phyloP scores from a whole-genome alignment of 2,329 filamentous ascomycete species.

The Catunica adiposa region DNA sequence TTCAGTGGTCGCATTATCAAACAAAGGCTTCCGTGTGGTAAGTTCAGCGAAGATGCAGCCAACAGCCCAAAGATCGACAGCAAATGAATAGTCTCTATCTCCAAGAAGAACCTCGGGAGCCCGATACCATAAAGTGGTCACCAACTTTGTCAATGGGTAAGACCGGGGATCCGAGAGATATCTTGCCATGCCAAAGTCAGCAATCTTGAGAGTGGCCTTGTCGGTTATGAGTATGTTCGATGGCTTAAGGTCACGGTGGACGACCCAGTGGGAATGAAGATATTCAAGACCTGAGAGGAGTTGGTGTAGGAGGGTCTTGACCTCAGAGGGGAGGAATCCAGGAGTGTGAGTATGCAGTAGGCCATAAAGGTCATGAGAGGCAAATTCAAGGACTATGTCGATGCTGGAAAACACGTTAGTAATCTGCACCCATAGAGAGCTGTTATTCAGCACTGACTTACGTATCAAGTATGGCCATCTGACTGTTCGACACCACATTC shows the following conservation, averaged over 20 bases:
- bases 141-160: slow-evolving; percentile 69
- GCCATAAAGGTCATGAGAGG: slow-evolving; percentile 91
- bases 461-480: slow-evolving; percentile 37
- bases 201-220: slow-evolving; percentile 83
- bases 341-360: slow-evolving; percentile 88
- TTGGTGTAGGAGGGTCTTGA: slow-evolving; percentile 78
- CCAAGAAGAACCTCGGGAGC: slow-evolving; percentile 81
- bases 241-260: slow-evolving; percentile 87
- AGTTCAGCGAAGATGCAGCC: slow-evolving; percentile 94
- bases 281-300: slow-evolving; percentile 66
- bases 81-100: slow-evolving; percentile 52
- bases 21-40: slow-evolving; percentile 61
- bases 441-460: slow-evolving; percentile 19
- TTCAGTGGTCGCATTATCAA: slow-evolving; percentile 72
- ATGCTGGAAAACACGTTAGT: slow-evolving; percentile 35
- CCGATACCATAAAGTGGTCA: slow-evolving; percentile 95
- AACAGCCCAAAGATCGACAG: slow-evolving; percentile 89
- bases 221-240: slow-evolving; percentile 92
- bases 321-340: slow-evolving; percentile 80
- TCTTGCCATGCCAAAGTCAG: slow-evolving; percentile 95
- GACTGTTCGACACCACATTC: slow-evolving; percentile 68
- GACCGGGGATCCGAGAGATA: slow-evolving; percentile 65
- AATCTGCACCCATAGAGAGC: background rate
- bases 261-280: slow-evolving; percentile 77
- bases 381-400: slow-evolving; percentile 89